These are phyloP conservation scores for Discostella stelligeroides DNA, from an alignment of 108 stramenopile genomes.

Conservation along the genomic window DNA sequence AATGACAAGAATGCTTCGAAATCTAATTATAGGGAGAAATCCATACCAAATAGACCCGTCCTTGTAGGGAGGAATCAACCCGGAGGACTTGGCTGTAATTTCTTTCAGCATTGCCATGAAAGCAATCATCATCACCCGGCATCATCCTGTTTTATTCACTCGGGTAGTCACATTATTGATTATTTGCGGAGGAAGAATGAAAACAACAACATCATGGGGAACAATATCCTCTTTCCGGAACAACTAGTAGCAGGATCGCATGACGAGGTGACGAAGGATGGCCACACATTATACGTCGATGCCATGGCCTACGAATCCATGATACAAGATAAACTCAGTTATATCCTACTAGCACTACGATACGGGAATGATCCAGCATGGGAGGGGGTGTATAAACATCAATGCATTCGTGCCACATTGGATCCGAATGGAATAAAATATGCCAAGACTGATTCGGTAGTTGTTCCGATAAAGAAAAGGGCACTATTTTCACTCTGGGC, in stretches of 20 bases:
- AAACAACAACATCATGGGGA: too few species aligned
- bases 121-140: background rate
- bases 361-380: constrained; percentile 71
- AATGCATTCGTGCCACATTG: constrained; percentile 52
- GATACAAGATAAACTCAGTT: constrained; percentile 54
- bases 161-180: constrained; percentile 64
- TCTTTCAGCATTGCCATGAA: constrained; percentile 2
- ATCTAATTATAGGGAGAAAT: too few species aligned
- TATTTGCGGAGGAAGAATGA: too few species aligned
- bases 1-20: too few species aligned
- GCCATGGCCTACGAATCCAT: constrained; percentile 32
- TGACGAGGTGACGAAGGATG: too few species aligned
- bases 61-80: constrained; percentile 67
- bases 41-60: too few species aligned
- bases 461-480: too few species aligned
- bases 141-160: constrained; percentile 14
- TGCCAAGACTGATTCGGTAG: too few species aligned
- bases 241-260: too few species aligned
- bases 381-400: constrained; percentile 64
- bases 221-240: too few species aligned
- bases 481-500: constrained; percentile 42
- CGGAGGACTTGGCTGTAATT: constrained; percentile 30
- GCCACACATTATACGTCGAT: too few species aligned
- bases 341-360: constrained; percentile 55
- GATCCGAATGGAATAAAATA: constrained; percentile 35